These are phyloP conservation scores for Dactylis glomerata DNA, from an alignment of 176 grass and related monocot genomes.

Conservation along the genomic window DNA sequence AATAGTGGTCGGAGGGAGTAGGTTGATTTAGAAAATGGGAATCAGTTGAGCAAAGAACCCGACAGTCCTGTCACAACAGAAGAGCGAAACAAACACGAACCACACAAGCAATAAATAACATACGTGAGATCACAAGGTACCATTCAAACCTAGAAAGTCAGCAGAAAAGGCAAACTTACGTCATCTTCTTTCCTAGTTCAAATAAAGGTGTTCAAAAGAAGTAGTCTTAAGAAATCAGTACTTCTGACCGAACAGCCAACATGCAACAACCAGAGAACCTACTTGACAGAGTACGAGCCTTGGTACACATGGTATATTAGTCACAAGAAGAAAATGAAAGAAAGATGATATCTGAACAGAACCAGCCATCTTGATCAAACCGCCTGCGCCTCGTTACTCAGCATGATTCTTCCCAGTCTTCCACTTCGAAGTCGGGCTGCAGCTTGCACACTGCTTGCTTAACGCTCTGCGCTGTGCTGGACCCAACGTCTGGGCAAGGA, in stretches of 20 bases:
- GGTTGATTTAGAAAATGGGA: not conserved
- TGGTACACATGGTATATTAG: not conserved
- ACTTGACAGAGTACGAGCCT: not conserved
- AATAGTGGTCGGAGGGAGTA: too few species aligned
- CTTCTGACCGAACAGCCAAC: not conserved
- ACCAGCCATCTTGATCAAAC: not conserved
- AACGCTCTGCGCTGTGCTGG: not conserved
- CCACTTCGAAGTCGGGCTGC: constrained; percentile 50
- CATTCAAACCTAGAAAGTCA: not conserved
- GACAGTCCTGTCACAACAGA: not conserved
- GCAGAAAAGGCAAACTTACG: not conserved
- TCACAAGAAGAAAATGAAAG: not conserved
- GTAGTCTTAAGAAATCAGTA: not conserved
- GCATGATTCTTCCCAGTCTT: constrained; percentile 88
- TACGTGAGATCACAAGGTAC: too few species aligned
- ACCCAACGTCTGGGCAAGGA: not conserved
- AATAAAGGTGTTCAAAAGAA: constrained; percentile 13
- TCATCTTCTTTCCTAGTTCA: not conserved
- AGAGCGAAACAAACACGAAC: not conserved
- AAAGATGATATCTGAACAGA: not conserved
- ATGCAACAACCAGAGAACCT: not conserved
- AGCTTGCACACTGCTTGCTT: constrained; percentile 19
- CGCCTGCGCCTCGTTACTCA: constrained; percentile 30
- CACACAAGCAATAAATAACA: not conserved
- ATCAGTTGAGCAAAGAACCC: not conserved